These are phyloP conservation scores for Ensete glaucum DNA, from an alignment of 176 grass and related monocot species.

Conservation along the genomic window DNA sequence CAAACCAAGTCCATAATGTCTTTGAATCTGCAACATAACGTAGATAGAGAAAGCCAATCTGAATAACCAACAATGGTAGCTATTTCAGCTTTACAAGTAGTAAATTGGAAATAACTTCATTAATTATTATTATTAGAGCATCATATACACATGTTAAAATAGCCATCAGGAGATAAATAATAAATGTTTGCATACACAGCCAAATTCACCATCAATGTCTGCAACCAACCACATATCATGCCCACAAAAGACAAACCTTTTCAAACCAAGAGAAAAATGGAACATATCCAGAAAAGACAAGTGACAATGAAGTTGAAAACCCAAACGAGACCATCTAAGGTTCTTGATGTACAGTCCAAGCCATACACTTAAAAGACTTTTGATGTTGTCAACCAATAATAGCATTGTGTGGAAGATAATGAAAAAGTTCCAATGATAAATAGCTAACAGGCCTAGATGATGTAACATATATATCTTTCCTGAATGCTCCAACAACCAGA, in stretches of 20 bases:
- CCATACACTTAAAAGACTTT: no score
- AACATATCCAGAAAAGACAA: neutral
- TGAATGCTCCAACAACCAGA: neutral
- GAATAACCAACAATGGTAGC: neutral
- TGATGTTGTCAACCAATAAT: no score
- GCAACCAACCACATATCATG: no score
- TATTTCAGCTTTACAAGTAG: neutral
- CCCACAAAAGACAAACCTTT: neutral
- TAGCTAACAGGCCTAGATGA: neutral
- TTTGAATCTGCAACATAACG: slow-evolving; percentile 83
- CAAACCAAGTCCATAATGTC: slow-evolving; percentile 86
- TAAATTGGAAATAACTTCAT: neutral
- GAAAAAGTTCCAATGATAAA: neutral
- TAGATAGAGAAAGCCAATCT: slow-evolving; percentile 94
- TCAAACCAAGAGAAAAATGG: neutral
- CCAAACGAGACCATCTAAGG: neutral
- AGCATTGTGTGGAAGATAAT: neutral
- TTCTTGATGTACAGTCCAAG: no score
- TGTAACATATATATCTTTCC: neutral
- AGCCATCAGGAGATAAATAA: neutral
- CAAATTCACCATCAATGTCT: neutral
- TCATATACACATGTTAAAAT: no score
- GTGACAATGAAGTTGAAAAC: neutral
- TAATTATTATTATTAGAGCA: no score
- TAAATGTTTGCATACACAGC: neutral